phyloP scores from a whole-genome alignment of 2,329 filamentous ascomycete species.

The Chaetomiaceae sp. region DNA sequence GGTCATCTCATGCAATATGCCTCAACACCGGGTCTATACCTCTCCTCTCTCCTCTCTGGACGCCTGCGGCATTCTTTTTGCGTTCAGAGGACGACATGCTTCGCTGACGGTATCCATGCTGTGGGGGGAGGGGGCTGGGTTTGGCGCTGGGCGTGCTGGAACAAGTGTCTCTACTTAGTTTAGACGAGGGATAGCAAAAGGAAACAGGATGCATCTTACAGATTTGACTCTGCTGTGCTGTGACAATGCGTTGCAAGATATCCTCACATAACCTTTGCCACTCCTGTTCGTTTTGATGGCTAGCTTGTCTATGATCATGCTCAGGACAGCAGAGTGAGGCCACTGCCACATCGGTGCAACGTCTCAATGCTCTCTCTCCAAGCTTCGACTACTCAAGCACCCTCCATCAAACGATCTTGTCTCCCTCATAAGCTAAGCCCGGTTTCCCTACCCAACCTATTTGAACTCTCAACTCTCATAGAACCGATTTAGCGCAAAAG shows the following conservation, averaged over 20 bases:
- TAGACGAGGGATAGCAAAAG: slow-evolving; percentile 19
- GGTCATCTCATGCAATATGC: slow-evolving; percentile 5
- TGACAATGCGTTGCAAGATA: neutral
- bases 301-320: no score
- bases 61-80: neutral
- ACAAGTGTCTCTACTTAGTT: slow-evolving; percentile 10
- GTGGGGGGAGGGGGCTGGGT: neutral
- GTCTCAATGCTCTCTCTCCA: no score
- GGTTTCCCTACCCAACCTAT: no score
- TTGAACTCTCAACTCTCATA: no score
- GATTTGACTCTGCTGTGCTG: neutral
- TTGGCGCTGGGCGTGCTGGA: slow-evolving; percentile 1
- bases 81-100: slow-evolving; percentile 12
- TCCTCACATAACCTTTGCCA: no score
- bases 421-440: no score
- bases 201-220: slow-evolving; percentile 13
- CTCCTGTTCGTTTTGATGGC: no score
- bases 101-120: slow-evolving; percentile 2
- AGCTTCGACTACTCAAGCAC: no score
- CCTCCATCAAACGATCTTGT: no score
- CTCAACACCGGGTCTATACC: neutral
- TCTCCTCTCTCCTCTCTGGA: neutral
- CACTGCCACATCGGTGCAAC: no score
- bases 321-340: no score
- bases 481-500: no score